Percentiles rank a stretch among this genome's conserved stretches.
phyloP scores from a whole-genome alignment of 306 rosid species.

The Chamaecrista fasciculata region DNA sequence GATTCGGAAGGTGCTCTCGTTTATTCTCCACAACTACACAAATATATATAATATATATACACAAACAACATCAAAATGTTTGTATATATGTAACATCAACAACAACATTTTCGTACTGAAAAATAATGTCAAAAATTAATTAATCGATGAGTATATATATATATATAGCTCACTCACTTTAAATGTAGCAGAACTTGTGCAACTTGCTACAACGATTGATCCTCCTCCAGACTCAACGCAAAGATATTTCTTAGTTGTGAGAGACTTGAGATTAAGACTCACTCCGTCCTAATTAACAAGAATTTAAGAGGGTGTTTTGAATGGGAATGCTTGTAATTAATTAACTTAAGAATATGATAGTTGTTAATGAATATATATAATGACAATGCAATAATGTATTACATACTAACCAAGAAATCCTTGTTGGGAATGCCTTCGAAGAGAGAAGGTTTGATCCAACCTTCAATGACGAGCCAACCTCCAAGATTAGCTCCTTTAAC shows the following conservation, averaged over 20 bases:
- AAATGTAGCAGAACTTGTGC: slow-evolving; percentile 56
- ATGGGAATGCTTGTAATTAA: too few species aligned
- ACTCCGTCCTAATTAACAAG: slow-evolving; percentile 63
- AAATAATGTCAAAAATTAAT: too few species aligned
- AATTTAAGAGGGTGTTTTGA: too few species aligned
- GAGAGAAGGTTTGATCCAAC: slow-evolving; percentile 85
- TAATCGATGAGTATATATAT: too few species aligned
- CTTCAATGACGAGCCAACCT: slow-evolving; percentile 84
- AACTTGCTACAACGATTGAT: slow-evolving; percentile 62
- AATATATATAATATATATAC: too few species aligned
- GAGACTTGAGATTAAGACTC: slow-evolving; percentile 60
- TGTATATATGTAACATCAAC: too few species aligned
- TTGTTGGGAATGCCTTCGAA: slow-evolving; percentile 75
- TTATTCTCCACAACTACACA: slow-evolving; percentile 70
- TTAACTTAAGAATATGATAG: too few species aligned
- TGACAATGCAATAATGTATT: too few species aligned
- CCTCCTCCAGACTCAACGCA: slow-evolving; percentile 73
- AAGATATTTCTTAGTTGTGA: slow-evolving; percentile 51
- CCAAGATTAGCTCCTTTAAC: slow-evolving; percentile 79
- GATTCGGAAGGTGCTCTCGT: slow-evolving; percentile 45
- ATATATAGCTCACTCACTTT: slow-evolving; percentile 31
- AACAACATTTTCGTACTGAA: too few species aligned
- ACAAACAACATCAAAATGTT: not conserved
- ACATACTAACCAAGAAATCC: slow-evolving; percentile 52
- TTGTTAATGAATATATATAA: too few species aligned